Conservation (phyloP, 2,329 filamentous ascomycete genomes). For the Bipolaris oryzae region DNA sequence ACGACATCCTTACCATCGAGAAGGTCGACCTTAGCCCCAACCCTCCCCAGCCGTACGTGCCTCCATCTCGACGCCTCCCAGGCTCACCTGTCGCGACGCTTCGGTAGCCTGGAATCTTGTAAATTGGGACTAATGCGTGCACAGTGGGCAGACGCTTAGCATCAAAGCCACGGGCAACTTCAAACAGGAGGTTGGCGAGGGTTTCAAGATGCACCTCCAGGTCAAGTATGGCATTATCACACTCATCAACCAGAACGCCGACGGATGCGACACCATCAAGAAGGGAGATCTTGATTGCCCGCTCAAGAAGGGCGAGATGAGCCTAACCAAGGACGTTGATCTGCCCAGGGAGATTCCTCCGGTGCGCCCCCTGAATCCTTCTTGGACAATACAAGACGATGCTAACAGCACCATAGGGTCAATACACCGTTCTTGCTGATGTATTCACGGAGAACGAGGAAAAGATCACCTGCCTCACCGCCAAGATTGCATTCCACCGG, state of each 20-base stretch:
- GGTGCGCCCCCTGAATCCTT: slow-evolving; percentile 60
- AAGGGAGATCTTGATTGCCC: slow-evolving; percentile 92
- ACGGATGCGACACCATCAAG: slow-evolving; percentile 86
- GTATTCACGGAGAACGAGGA: slow-evolving; percentile 75
- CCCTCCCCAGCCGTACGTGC: slow-evolving; percentile 80
- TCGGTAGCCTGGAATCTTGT: background rate
- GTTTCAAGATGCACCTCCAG: slow-evolving; percentile 78
- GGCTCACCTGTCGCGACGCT: background rate
- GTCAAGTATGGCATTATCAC: slow-evolving; percentile 96
- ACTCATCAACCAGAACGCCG: slow-evolving; percentile 77
- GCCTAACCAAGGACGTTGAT: slow-evolving; percentile 79
- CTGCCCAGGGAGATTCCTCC: slow-evolving; percentile 87
- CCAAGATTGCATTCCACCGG: slow-evolving; percentile 67
- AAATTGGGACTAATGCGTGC: slow-evolving; percentile 4
- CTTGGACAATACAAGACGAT: background rate
- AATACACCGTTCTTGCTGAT: slow-evolving; percentile 86
- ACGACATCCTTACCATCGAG: slow-evolving; percentile 77
- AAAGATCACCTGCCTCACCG: slow-evolving; percentile 85
- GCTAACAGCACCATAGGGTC: slow-evolving; percentile 65
- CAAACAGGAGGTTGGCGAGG: slow-evolving; percentile 72
- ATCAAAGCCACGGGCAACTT: slow-evolving; percentile 83
- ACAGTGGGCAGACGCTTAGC: slow-evolving; percentile 75
- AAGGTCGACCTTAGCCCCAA: slow-evolving; percentile 83
- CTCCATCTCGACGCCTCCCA: background rate
- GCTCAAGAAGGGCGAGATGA: slow-evolving; percentile 76